These are phyloP conservation scores for Kwoniella shivajii DNA, from an alignment of 1,284 basidiomycete species.

Conservation along the genomic window DNA sequence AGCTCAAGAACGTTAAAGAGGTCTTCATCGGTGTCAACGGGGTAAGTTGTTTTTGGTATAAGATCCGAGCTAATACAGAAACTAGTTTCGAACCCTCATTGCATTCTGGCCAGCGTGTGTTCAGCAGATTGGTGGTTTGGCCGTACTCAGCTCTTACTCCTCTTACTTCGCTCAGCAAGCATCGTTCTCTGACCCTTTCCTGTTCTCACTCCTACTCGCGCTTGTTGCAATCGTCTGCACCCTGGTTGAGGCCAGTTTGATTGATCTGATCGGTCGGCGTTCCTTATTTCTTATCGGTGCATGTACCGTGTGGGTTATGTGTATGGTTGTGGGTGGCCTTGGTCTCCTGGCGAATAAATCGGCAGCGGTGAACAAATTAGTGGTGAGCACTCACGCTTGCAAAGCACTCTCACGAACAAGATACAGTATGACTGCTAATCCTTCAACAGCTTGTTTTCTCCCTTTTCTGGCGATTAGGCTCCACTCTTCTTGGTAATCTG, in stretches of 20 bases:
- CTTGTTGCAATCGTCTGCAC: slow-evolving; percentile 29
- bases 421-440: slow-evolving; percentile 6
- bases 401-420: background rate
- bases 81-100: slow-evolving; percentile 37
- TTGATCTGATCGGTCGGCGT: slow-evolving; percentile 37
- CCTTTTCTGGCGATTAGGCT: slow-evolving; percentile 15
- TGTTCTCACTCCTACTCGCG: slow-evolving; percentile 33
- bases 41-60: slow-evolving; percentile 13
- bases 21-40: slow-evolving; percentile 37
- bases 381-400: slow-evolving; percentile 9
- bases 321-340: slow-evolving; percentile 35
- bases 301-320: slow-evolving; percentile 21
- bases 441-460: slow-evolving; percentile 30
- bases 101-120: slow-evolving; percentile 32
- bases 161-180: slow-evolving; percentile 33
- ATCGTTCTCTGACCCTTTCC: slow-evolving; percentile 35
- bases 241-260: slow-evolving; percentile 27
- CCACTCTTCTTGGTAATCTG: slow-evolving; percentile 24
- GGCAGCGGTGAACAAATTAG: slow-evolving; percentile 20
- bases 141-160: slow-evolving; percentile 27
- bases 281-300: slow-evolving; percentile 26
- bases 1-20: slow-evolving; percentile 26
- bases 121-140: slow-evolving; percentile 37
- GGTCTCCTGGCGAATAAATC: slow-evolving; percentile 23
- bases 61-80: background rate